A percentile compares a stretch with the other conserved stretches of the same genome.
Evolutionary conservation across 2,329 filamentous ascomycete species (phyloP).

Genomic region (Periconia sp.): DNA sequence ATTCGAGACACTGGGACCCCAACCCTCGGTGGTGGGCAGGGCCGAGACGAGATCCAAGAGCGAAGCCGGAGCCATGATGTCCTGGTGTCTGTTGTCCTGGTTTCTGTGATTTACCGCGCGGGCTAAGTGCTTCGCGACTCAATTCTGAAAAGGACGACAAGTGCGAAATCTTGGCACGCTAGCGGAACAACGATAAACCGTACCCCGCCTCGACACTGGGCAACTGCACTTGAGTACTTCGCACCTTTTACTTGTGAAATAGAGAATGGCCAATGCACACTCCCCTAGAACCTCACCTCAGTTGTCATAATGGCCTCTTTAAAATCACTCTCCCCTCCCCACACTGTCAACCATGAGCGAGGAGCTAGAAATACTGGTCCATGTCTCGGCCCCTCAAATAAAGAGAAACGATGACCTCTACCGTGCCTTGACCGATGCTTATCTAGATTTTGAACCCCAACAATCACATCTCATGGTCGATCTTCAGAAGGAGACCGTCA

Average conservation of each 20-base stretch:
- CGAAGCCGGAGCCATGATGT: constrained; percentile 54
- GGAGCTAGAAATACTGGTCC: constrained; percentile 49
- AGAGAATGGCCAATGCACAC: background rate
- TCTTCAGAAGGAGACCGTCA: background rate
- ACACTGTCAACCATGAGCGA: constrained; percentile 32
- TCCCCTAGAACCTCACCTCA: background rate
- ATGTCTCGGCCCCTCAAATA: constrained; percentile 52
- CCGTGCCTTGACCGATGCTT: constrained; percentile 48
- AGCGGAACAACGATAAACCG: constrained; percentile 4
- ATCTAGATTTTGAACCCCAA: constrained; percentile 43
- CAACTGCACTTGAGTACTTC: background rate
- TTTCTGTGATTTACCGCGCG: constrained; percentile 13
- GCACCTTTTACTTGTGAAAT: background rate
- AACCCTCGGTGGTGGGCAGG: constrained; percentile 58
- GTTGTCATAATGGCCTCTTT: background rate
- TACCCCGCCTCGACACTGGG: background rate
- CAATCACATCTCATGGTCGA: background rate
- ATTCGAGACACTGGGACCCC: constrained; percentile 82
- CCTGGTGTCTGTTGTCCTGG: no score
- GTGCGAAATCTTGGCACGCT: constrained; percentile 18
- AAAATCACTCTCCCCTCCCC: background rate
- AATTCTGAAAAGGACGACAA: constrained; percentile 12
- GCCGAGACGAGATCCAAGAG: constrained; percentile 56
- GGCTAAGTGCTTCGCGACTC: constrained; percentile 23
- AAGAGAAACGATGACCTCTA: constrained; percentile 50